Evolutionary conservation across 129 eudicot genomes (phyloP).

Genomic region (Centaurea solstitialis): DNA sequence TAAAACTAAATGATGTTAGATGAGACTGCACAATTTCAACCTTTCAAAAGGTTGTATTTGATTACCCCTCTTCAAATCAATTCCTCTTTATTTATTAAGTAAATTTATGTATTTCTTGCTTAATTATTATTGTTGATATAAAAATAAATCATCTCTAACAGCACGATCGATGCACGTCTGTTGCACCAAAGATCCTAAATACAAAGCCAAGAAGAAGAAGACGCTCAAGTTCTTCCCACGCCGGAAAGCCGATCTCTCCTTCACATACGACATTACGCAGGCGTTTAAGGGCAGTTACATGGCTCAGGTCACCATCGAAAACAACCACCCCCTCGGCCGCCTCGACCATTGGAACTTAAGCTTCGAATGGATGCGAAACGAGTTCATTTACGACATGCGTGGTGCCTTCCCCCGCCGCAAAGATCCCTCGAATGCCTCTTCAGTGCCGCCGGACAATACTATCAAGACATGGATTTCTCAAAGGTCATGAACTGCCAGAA

Average conservation of each 20-base stretch:
- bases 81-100: too few species aligned
- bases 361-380: conserved; percentile 96
- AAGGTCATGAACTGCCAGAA: conserved; percentile 62
- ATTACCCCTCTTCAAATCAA: too few species aligned
- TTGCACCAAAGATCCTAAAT: conserved; percentile 76
- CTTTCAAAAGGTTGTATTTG: too few species aligned
- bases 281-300: conserved; percentile 53
- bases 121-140: too few species aligned
- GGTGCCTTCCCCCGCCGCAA: conserved; percentile 75
- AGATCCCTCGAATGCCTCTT: conserved; percentile 71
- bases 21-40: too few species aligned
- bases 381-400: conserved; percentile 75
- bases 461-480: conserved; percentile 71
- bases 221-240: conserved; percentile 53
- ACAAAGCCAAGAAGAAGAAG: conserved; percentile 31
- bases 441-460: conserved; percentile 70
- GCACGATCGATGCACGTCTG: conserved; percentile 56
- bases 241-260: conserved; percentile 60
- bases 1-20: too few species aligned
- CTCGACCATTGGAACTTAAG: conserved; percentile 95
- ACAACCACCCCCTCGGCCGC: conserved; percentile 85
- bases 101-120: neutral
- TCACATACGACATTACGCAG: conserved; percentile 68
- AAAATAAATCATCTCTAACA: too few species aligned
- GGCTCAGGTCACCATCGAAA: conserved; percentile 87